Evolutionary conservation across 2,329 filamentous ascomycete species (phyloP).

Genomic region (Neonectria hederae): DNA sequence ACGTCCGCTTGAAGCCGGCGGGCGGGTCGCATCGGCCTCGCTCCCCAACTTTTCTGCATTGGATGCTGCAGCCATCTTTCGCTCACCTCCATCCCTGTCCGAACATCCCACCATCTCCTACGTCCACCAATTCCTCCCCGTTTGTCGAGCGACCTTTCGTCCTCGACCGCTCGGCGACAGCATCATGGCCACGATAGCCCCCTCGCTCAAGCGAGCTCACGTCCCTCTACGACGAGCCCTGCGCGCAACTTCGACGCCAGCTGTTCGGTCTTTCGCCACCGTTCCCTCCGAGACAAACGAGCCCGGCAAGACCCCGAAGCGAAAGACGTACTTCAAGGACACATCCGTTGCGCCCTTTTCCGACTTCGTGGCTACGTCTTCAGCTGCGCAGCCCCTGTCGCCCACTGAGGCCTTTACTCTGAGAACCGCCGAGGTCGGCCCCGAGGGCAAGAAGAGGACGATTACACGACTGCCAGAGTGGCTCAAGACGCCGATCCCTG

Average conservation of each 20-base stretch:
- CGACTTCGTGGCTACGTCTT: conserved; percentile 62
- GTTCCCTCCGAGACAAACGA: conserved; percentile 50
- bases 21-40: conserved; percentile 42
- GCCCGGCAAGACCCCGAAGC: conserved; percentile 39
- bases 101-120: conserved; percentile 27
- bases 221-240: conserved; percentile 55
- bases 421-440: conserved; percentile 71
- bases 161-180: neutral
- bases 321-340: conserved; percentile 68
- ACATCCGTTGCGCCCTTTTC: conserved; percentile 65
- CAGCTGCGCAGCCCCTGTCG: conserved; percentile 54
- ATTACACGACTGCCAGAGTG: conserved; percentile 85
- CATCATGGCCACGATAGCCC: conserved; percentile 52
- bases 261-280: conserved; percentile 57
- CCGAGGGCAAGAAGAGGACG: conserved; percentile 68
- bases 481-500: conserved; percentile 95
- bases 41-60: conserved; percentile 40
- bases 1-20: conserved; percentile 26
- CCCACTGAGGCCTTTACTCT: conserved; percentile 67
- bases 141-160: conserved; percentile 12
- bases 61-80: conserved; percentile 37
- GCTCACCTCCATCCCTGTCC: conserved; percentile 30
- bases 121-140: neutral
- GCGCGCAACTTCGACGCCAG: conserved; percentile 42
- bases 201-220: conserved; percentile 54